Base-by-base conservation (phyloP, 352 stramenopile species). In the Thalassiosira mediterranea region DNA sequence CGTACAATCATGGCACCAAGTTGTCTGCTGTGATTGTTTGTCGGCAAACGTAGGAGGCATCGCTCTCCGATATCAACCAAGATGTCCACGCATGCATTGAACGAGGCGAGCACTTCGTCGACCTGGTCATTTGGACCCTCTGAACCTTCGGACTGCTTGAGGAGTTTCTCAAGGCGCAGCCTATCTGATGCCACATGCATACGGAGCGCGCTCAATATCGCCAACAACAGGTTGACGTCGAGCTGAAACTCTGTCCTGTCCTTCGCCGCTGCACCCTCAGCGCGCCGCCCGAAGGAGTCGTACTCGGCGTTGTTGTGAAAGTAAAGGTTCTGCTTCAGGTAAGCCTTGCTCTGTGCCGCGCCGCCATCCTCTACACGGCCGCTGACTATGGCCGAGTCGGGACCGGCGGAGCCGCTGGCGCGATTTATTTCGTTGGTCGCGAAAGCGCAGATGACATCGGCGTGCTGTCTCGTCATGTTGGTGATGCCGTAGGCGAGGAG, bases 1-100 rank as follows among this genome's bases (percentile, higher is more conserved):
- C 70, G 63, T 37, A 85, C 68, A 40, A 85, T 32, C 37, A 74
- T 63, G 1, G 70, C 74, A 19, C 64, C 68, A 59, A 89, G 54
- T n/a, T 72, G 44, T 34, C 56, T 59, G 37, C 34, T 67, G 37
- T 49, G 40, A 10, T 53, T 42, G 46, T 77, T 87, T 21, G 31
- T 60, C 15, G 78, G 78, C n/a, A 89, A 48, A 19, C 66, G 57
- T 38, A 78, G 54, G 19, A 83, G 56, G 17, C 68, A 58, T 10
- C 63, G 32, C 46, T 87, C 75, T 44, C 70, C 82, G 69, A 89
- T 77, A 54, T 77, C 67, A 13, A 89, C 78, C 44, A 89, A 76
- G 3, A 74, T 61, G 15, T 78, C 40, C 15, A 87, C 49, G 32
- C 67, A 85, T 49, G 66, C 74, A 34, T 66, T 28, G 44, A 76